Conservation (phyloP, 106 monocot genomes). For the Gastrodia elata region DNA sequence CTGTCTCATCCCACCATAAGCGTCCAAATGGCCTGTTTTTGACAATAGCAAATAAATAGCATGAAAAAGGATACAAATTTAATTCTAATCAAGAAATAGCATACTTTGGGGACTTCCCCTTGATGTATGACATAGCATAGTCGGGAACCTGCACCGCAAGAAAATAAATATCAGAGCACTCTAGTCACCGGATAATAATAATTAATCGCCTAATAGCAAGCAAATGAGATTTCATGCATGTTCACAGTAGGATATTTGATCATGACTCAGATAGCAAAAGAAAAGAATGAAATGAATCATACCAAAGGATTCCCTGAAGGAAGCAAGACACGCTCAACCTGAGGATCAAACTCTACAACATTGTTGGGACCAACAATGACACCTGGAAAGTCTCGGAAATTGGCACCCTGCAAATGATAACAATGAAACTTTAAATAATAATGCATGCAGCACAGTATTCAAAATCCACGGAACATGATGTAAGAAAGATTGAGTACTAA, state of each 20-base stretch:
- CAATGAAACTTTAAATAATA: neutral
- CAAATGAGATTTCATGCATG: too few relatives aligned
- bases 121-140: slow-evolving; percentile 42
- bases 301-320: slow-evolving; percentile 24
- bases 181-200: too few relatives aligned
- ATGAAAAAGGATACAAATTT: neutral
- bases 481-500: neutral
- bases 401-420: slow-evolving; percentile 14
- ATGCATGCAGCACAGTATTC: neutral
- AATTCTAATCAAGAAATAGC: neutral
- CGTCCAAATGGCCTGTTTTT: slow-evolving; percentile 54
- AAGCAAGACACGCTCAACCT: slow-evolving; percentile 12
- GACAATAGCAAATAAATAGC: neutral
- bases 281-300: neutral
- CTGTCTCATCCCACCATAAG: slow-evolving; percentile 65
- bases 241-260: too few relatives aligned
- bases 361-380: slow-evolving; percentile 15
- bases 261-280: neutral
- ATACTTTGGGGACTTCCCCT: slow-evolving; percentile 52
- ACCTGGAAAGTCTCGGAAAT: slow-evolving; percentile 21
- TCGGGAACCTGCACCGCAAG: slow-evolving; percentile 32
- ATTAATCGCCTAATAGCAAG: too few relatives aligned
- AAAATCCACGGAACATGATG: neutral
- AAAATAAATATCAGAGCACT: neutral
- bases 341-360: slow-evolving; percentile 13